Percentiles rank a stretch among this genome's conserved stretches.
phyloP scores from a whole-genome alignment of 2,329 filamentous ascomycete species.

The Fonsecaea multimorphosa region DNA sequence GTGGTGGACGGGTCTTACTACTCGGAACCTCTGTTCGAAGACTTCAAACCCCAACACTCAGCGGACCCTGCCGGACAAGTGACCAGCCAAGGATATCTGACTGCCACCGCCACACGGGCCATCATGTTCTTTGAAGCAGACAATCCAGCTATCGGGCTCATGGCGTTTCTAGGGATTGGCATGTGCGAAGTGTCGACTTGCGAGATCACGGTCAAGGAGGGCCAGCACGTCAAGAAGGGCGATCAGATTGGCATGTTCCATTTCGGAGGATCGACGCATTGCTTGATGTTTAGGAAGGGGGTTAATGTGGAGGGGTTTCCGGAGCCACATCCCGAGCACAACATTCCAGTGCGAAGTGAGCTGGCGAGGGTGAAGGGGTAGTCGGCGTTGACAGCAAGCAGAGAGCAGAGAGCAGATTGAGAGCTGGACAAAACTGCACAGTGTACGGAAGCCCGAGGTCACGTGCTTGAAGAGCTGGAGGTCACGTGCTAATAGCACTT shows the following conservation, averaged over 20 bases:
- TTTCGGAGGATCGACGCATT: conserved; percentile 75
- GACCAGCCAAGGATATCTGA: conserved; percentile 69
- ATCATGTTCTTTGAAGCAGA: conserved; percentile 75
- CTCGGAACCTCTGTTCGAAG: conserved; percentile 63
- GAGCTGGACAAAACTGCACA: no score
- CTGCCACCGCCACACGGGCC: conserved; percentile 70
- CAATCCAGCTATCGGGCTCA: conserved; percentile 68
- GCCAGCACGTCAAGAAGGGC: conserved; percentile 71
- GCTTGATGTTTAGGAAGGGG: conserved; percentile 65
- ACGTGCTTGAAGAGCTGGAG: no score
- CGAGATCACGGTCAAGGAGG: conserved; percentile 71
- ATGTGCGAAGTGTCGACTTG: conserved; percentile 80
- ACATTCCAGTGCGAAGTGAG: conserved; percentile 50
- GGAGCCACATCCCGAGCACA: conserved; percentile 45
- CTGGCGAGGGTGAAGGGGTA: conserved; percentile 46
- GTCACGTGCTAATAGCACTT: no score
- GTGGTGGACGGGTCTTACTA: conserved; percentile 71
- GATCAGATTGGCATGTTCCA: conserved; percentile 80
- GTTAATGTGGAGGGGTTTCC: conserved; percentile 51
- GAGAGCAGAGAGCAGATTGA: no score
- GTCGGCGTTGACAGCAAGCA: conserved; percentile 5
- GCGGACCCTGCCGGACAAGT: conserved; percentile 40
- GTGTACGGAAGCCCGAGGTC: no score
- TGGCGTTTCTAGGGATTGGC: conserved; percentile 73
- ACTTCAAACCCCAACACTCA: conserved; percentile 47